Percentiles rank a stretch among this genome's conserved stretches.
phyloP scores from a whole-genome alignment of 2,329 filamentous ascomycete species.

The Monilinia laxa region DNA sequence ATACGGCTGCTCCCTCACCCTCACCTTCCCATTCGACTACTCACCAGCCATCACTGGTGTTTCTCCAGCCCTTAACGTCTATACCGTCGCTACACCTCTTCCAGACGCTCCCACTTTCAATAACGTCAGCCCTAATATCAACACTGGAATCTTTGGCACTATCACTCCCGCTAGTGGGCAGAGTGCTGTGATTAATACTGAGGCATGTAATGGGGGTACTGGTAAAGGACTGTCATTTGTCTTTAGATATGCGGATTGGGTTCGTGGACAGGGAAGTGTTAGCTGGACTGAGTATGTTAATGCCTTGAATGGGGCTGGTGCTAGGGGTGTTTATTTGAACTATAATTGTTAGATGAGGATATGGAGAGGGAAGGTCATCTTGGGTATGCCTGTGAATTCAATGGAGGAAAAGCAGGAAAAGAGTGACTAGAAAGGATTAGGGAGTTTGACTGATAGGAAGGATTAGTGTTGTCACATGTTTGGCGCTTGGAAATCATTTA shows the following conservation, averaged over 20 bases:
- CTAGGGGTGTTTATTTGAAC: slow-evolving; percentile 26
- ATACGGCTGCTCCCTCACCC: slow-evolving; percentile 17
- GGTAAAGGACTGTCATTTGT: slow-evolving; percentile 24
- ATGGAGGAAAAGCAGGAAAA: too few relatives aligned
- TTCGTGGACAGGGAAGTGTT: slow-evolving; percentile 20
- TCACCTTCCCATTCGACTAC: slow-evolving; percentile 12
- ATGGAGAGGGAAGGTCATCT: background rate
- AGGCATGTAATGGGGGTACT: slow-evolving; percentile 12
- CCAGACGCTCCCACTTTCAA: slow-evolving; percentile 20
- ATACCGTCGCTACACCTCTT: slow-evolving; percentile 14
- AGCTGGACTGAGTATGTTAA: slow-evolving; percentile 26
- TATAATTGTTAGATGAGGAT: slow-evolving; percentile 26
- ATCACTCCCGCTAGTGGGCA: slow-evolving; percentile 19
- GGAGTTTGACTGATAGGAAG: background rate
- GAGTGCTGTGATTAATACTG: slow-evolving; percentile 19
- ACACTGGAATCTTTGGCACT: slow-evolving; percentile 20
- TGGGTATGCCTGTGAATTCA: background rate
- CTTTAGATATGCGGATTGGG: slow-evolving; percentile 26
- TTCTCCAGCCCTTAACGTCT: slow-evolving; percentile 23
- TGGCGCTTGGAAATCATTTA: background rate
- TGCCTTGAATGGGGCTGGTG: slow-evolving; percentile 23
- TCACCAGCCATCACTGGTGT: background rate
- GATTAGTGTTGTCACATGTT: background rate
- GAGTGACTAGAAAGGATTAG: background rate
- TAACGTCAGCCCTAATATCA: slow-evolving; percentile 13